Conservation (phyloP, 352 stramenopile genomes). For the Achlya hypogyna region DNA sequence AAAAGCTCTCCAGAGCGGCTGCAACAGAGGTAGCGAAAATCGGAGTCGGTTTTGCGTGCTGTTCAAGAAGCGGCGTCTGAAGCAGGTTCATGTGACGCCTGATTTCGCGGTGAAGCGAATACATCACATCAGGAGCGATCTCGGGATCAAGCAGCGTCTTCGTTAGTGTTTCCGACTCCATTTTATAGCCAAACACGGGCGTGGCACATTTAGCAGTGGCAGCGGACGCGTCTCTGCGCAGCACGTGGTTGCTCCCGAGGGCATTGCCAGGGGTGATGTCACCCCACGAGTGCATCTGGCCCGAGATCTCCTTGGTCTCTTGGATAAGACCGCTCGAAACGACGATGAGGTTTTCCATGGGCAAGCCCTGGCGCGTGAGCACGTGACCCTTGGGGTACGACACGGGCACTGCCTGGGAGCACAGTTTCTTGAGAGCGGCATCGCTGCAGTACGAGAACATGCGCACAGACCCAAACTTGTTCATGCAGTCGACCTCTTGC, state of each 20-base stretch:
- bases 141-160: conserved; percentile 68
- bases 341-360: conserved; percentile 73
- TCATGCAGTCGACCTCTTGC: conserved; percentile 45
- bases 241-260: conserved; percentile 72
- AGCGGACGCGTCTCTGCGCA: conserved; percentile 64
- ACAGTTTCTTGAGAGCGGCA: conserved; percentile 71
- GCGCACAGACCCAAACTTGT: conserved; percentile 47
- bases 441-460: conserved; percentile 81
- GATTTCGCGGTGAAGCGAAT: conserved; percentile 83
- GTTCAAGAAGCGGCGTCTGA: conserved; percentile 84
- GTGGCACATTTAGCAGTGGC: conserved; percentile 73
- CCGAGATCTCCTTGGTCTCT: conserved; percentile 71
- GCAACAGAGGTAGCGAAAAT: conserved; percentile 87
- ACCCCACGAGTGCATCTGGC: conserved; percentile 68
- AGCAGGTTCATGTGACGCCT: conserved; percentile 74
- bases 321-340: conserved; percentile 55
- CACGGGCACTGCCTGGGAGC: conserved; percentile 46
- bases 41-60: conserved; percentile 83
- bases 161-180: conserved; percentile 53
- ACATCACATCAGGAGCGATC: conserved; percentile 76
- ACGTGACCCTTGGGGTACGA: conserved; percentile 62
- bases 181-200: conserved; percentile 65
- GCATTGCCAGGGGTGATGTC: conserved; percentile 37
- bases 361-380: conserved; percentile 71
- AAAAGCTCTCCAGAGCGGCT: conserved; percentile 88